phyloP scores from a whole-genome alignment of 306 rosid genomes.

The Oemleria cerasiformis region DNA sequence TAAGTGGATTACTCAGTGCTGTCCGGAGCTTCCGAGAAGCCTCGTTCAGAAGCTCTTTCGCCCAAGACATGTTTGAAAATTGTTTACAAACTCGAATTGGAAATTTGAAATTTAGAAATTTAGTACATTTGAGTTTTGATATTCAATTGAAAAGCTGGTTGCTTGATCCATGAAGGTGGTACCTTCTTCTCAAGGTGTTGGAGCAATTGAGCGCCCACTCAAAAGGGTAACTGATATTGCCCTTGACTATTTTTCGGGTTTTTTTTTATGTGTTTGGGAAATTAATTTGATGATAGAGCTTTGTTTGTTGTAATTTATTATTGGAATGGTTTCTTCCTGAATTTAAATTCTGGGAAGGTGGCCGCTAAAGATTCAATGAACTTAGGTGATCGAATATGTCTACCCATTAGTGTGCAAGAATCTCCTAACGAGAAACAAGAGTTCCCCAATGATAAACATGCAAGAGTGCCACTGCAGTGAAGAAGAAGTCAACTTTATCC shows the following conservation, averaged over 20 bases:
- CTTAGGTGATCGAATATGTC: conserved; percentile 62
- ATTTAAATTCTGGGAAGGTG: conserved; percentile 41
- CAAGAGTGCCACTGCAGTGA: conserved; percentile 39
- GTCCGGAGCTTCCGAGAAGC: conserved; percentile 75
- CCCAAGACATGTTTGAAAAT: conserved; percentile 50
- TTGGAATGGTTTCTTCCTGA: no score
- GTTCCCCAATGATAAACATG: conserved; percentile 31
- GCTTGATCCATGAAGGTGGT: not conserved
- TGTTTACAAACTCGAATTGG: not conserved
- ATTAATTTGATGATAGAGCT: not conserved
- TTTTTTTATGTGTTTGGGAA: not conserved
- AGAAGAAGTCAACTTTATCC: conserved; percentile 53
- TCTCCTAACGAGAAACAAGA: conserved; percentile 32
- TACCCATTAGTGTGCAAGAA: conserved; percentile 59
- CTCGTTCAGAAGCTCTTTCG: conserved; percentile 92
- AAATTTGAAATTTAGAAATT: not conserved
- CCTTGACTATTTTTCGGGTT: not conserved
- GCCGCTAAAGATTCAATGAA: conserved; percentile 67
- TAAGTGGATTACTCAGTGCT: conserved; percentile 74
- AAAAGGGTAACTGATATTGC: conserved; percentile 44
- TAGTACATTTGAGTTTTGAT: not conserved
- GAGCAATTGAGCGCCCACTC: conserved; percentile 24
- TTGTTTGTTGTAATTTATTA: no score
- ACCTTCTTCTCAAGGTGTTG: conserved; percentile 21
- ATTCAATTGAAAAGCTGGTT: not conserved